These are phyloP conservation scores for Eragrostis curvula DNA, from an alignment of 176 grass and related monocot genomes.

Conservation along the genomic window DNA sequence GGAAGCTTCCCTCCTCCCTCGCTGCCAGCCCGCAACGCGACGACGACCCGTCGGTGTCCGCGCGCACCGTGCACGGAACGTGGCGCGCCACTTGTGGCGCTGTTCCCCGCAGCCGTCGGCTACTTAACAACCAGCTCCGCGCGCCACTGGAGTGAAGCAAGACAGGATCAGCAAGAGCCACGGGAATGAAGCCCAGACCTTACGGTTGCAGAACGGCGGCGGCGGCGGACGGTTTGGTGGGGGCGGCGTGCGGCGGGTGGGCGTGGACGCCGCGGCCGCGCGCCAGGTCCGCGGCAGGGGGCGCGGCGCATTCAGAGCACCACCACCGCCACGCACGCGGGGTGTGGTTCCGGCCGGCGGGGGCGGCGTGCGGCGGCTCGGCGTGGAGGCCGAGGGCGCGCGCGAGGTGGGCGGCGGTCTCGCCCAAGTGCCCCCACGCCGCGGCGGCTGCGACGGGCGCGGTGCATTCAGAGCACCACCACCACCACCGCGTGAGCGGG, in stretches of 20 bases:
- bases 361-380: slow-evolving; percentile 26
- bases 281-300: neutral
- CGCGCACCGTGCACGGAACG: slow-evolving; percentile 33
- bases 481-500: neutral
- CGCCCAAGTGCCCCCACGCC: slow-evolving; percentile 29
- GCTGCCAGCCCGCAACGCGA: slow-evolving; percentile 40
- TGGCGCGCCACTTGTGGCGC: slow-evolving; percentile 34
- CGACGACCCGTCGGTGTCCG: slow-evolving; percentile 33
- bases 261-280: slow-evolving; percentile 32
- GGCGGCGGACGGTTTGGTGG: slow-evolving; percentile 23
- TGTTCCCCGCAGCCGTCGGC: neutral
- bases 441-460: slow-evolving; percentile 22
- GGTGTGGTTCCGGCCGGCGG: neutral
- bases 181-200: slow-evolving; percentile 42
- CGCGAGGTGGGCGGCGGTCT: neutral
- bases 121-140: slow-evolving; percentile 41
- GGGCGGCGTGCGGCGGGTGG: slow-evolving; percentile 28
- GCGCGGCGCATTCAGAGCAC: slow-evolving; percentile 29
- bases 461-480: slow-evolving; percentile 24
- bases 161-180: neutral
- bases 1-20: neutral
- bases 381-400: slow-evolving; percentile 34
- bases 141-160: neutral
- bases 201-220: neutral
- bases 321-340: neutral